These are phyloP conservation scores for Globisporangium nunn DNA, from an alignment of 352 stramenopile species.

Conservation along the genomic window DNA sequence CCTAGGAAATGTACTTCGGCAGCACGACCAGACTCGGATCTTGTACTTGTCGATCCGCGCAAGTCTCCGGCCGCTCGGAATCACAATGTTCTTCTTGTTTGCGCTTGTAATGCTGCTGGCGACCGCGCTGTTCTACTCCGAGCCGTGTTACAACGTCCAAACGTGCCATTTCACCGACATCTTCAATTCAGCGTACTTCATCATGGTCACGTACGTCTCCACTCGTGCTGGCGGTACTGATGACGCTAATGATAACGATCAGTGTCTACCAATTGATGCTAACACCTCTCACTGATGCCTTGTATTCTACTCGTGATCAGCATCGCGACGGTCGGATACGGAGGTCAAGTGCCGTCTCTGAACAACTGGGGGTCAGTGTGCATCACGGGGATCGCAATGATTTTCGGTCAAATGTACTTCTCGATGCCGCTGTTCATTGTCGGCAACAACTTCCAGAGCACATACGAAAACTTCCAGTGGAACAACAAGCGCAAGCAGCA, in stretches of 20 bases:
- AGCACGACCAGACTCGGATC: slow-evolving; percentile 56
- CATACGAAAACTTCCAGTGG: too few relatives aligned
- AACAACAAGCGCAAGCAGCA: slow-evolving; percentile 19
- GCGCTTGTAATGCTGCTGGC: slow-evolving; percentile 50
- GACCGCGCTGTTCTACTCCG: slow-evolving; percentile 44
- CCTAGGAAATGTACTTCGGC: slow-evolving; percentile 40
- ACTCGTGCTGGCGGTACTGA: too few relatives aligned
- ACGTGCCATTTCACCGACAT: slow-evolving; percentile 52
- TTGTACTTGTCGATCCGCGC: slow-evolving; percentile 45
- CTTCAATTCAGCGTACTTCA: slow-evolving; percentile 52
- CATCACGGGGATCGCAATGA: slow-evolving; percentile 38
- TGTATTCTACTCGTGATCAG: too few relatives aligned
- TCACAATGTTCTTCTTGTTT: slow-evolving; percentile 53
- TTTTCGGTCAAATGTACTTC: slow-evolving; percentile 46
- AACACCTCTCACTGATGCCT: too few relatives aligned
- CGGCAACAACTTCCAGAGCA: slow-evolving; percentile 49
- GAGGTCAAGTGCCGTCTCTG: slow-evolving; percentile 41
- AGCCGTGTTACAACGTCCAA: slow-evolving; percentile 44
- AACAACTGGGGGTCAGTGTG: slow-evolving; percentile 25
- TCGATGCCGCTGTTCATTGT: slow-evolving; percentile 53
- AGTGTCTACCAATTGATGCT: too few relatives aligned
- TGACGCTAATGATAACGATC: too few relatives aligned
- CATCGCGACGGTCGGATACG: slow-evolving; percentile 49
- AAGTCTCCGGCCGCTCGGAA: slow-evolving; percentile 45
- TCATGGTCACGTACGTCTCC: slow-evolving; percentile 55